These are phyloP conservation scores for Schwanniomyces pseudopolymorphus DNA, from an alignment of 805 yeast genomes.

Conservation along the genomic window DNA sequence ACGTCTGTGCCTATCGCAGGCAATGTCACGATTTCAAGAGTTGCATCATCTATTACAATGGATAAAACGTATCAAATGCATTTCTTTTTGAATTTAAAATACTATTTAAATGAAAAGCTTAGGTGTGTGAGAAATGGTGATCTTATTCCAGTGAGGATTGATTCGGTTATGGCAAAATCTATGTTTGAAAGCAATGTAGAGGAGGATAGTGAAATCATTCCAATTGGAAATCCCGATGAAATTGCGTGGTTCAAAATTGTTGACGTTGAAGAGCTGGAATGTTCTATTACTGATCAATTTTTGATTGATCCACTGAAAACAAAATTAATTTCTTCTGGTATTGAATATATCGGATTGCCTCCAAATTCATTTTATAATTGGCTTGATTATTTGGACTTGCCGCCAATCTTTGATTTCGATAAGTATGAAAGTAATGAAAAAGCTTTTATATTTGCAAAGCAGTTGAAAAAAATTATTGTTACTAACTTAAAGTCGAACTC, in stretches of 20 bases:
- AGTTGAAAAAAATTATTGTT: conserved; percentile 52
- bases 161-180: conserved; percentile 61
- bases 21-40: conserved; percentile 62
- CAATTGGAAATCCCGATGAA: conserved; percentile 63
- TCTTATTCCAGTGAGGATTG: conserved; percentile 74
- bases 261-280: conserved; percentile 42
- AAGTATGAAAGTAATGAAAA: conserved; percentile 12
- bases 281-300: conserved; percentile 36
- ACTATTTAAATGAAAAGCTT: conserved; percentile 54
- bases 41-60: conserved; percentile 68
- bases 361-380: conserved; percentile 39
- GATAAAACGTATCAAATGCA: conserved; percentile 61
- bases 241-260: conserved; percentile 85
- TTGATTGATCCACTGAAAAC: conserved; percentile 69
- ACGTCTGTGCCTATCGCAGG: conserved; percentile 50
- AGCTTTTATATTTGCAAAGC: conserved; percentile 45
- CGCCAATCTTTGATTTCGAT: conserved; percentile 37
- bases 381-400: conserved; percentile 47
- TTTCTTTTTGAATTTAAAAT: conserved; percentile 59
- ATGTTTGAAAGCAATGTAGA: conserved; percentile 35
- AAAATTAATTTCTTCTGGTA: conserved; percentile 67
- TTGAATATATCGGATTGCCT: conserved; percentile 40
- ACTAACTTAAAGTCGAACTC: conserved; percentile 43
- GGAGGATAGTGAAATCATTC: conserved; percentile 37
- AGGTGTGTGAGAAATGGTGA: conserved; percentile 68